Conservation (phyloP, 129 eudicot species). For the Calendula officinalis region DNA sequence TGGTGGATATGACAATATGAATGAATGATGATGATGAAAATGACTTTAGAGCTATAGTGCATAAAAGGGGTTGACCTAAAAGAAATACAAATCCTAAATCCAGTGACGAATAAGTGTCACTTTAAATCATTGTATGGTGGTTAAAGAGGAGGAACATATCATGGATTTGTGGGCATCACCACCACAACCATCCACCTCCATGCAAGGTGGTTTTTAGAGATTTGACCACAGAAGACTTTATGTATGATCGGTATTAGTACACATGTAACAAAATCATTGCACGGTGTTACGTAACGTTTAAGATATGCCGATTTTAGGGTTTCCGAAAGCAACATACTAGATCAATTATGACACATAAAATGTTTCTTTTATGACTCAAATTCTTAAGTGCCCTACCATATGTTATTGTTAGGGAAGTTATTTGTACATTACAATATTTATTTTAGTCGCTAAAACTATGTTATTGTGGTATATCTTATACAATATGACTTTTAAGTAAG, state of each 20-base stretch:
- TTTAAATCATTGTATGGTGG: conserved; percentile 24
- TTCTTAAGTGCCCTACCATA: too few species aligned
- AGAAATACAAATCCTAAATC: conserved; percentile 17
- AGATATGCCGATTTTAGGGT: too few species aligned
- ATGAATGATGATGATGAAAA: conserved; percentile 35
- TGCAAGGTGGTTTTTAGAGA: conserved; percentile 20
- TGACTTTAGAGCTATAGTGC: conserved; percentile 22
- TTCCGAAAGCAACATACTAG: too few species aligned
- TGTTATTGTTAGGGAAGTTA: too few species aligned
- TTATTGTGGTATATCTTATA: too few species aligned
- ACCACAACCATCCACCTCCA: conserved; percentile 28
- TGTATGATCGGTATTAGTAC: conserved; percentile 23
- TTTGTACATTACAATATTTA: too few species aligned
- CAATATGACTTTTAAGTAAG: too few species aligned
- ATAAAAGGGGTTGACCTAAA: conserved; percentile 31
- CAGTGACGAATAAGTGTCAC: conserved; percentile 6
- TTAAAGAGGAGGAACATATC: conserved; percentile 21
- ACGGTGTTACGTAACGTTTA: background rate
- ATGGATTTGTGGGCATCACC: conserved; percentile 33
- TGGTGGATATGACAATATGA: conserved; percentile 17
- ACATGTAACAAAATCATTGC: conserved; percentile 8
- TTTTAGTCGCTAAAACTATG: too few species aligned
- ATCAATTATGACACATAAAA: too few species aligned
- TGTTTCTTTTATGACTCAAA: too few species aligned
- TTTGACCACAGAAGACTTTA: conserved; percentile 20